Base-by-base conservation (phyloP, 257 asterid species). In the Linaria vulgaris region DNA sequence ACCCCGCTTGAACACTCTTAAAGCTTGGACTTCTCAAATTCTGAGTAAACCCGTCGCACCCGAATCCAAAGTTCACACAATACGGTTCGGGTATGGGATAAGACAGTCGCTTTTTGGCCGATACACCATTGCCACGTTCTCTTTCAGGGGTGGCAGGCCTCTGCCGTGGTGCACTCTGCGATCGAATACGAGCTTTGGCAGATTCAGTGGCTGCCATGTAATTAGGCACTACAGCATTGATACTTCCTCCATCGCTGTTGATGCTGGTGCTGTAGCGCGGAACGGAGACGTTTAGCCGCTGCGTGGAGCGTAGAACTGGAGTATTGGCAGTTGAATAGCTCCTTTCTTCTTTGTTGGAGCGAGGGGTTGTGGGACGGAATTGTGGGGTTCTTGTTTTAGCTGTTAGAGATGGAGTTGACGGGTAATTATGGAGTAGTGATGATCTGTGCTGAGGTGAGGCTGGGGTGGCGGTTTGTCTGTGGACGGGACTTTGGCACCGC, bases 131-230 rank as follows among this genome's bases (percentile, higher is more conserved):
- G 6, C 48, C 72, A 9, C 91, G 81, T 7, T 88, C 98, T 21
- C 88, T 80, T 70, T 88, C 98, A 2, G 96, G 98, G 6, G 98
- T 91, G 9, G 87, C 67, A 0, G 88, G 84, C 75, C 98, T 80
- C 69, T 85, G 90, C 56, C 95, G 69, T 20, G 98, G 98, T 23
- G 92, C 95, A 45, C 98, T 91, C 58, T 88, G 96, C 15, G 95
- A 91, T 0, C 96, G 80, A 17, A 72, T 71, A 64, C 96, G 76
- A 0, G 98, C 95, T 66, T 86, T 88, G 0, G 95, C 95, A 6
- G 98, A 91, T 72, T 84, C 95, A 2, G 98, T 91, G 0, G 95
- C 85, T 12, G 94, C 95, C 98, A 91, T 91, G 80, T 91, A 91
- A 53, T 79, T 91, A 3, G 98, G 98, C 24, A 83, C 54, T 16